Conservation (phyloP, 805 yeast species). For the Citeromyces nyonsensis region DNA sequence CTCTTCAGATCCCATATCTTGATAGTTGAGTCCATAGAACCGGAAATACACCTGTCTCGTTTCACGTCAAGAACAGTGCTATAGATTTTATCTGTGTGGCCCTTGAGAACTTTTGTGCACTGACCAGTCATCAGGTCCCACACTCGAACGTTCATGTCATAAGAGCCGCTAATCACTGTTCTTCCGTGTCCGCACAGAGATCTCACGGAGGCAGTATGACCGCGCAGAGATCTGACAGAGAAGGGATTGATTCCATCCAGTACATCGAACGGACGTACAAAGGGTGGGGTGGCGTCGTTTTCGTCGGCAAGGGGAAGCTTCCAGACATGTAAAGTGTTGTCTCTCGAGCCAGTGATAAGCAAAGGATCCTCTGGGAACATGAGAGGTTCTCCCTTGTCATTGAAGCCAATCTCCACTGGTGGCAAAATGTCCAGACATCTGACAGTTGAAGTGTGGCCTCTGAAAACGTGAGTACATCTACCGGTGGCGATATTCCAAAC, state of each 20-base stretch:
- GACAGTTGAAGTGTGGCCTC: constrained; percentile 88
- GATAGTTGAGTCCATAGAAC: constrained; percentile 81
- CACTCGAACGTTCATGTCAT: constrained; percentile 79
- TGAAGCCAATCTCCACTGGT: constrained; percentile 49
- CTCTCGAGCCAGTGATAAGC: constrained; percentile 78
- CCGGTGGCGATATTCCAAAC: constrained; percentile 85
- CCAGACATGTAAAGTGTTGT: constrained; percentile 70
- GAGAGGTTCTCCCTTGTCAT: constrained; percentile 38
- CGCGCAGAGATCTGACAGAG: constrained; percentile 53
- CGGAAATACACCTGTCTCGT: constrained; percentile 73
- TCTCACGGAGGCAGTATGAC: constrained; percentile 72
- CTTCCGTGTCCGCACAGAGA: constrained; percentile 80
- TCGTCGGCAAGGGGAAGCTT: constrained; percentile 36
- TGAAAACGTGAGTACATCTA: constrained; percentile 77
- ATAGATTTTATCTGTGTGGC: constrained; percentile 81
- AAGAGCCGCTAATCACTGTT: constrained; percentile 76
- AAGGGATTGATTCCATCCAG: constrained; percentile 37
- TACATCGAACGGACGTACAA: constrained; percentile 18
- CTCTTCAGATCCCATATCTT: constrained; percentile 79
- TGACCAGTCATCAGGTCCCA: constrained; percentile 75
- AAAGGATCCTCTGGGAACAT: constrained; percentile 50
- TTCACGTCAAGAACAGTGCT: constrained; percentile 72
- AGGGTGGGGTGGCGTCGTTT: constrained; percentile 14
- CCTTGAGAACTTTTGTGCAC: constrained; percentile 60
- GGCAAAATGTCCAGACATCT: constrained; percentile 76